A percentile compares a stretch with the other conserved stretches of the same genome.
phyloP scores from a whole-genome alignment of 1,139 yeast species.

The Kodamaea anthophila region DNA sequence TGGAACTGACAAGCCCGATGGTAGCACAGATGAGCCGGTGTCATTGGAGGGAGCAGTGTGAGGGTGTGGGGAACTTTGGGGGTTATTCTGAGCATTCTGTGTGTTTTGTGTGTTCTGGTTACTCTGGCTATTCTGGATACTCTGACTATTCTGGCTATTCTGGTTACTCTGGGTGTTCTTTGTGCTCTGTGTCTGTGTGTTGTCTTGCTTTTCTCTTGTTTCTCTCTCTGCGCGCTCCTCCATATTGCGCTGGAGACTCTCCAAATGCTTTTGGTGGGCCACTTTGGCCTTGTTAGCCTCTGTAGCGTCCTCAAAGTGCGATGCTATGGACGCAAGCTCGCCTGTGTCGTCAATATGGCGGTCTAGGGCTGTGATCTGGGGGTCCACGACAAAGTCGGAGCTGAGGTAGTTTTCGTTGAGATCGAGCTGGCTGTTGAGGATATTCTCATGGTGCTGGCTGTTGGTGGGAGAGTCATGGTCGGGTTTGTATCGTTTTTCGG shows the following conservation, averaged over 20 bases:
- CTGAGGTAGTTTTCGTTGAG: no score
- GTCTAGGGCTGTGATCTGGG: no score
- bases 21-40: constrained; percentile 13
- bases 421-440: no score
- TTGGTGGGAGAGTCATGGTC: background rate
- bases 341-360: constrained; percentile 12
- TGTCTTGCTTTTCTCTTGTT: constrained; percentile 12
- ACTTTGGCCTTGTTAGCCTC: constrained; percentile 10
- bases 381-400: no score
- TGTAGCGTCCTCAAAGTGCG: constrained; percentile 20
- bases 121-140: background rate
- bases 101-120: background rate
- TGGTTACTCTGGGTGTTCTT: background rate
- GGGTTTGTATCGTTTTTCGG: constrained; percentile 7
- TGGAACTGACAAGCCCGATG: constrained; percentile 27
- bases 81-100: background rate
- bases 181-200: constrained; percentile 6
- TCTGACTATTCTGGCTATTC: background rate
- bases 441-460: no score
- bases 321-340: constrained; percentile 8
- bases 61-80: background rate
- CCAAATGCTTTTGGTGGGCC: constrained; percentile 3
- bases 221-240: constrained; percentile 2
- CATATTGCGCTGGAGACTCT: constrained; percentile 4
- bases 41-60: background rate